Conservation (phyloP, 2,329 filamentous ascomycete genomes). For the Alternaria sp. region DNA sequence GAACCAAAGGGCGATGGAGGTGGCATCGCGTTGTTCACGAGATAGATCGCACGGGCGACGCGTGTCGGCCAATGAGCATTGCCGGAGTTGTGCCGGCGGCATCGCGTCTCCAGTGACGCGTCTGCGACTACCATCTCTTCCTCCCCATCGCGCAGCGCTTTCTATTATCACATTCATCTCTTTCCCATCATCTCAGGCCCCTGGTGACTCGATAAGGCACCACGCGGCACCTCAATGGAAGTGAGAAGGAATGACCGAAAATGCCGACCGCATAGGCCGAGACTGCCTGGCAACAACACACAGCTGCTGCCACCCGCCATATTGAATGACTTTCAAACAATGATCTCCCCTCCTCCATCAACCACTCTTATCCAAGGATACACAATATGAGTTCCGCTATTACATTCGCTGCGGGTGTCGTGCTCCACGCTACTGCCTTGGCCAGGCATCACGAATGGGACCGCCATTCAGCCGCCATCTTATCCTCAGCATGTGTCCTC, state of each 20-base stretch:
- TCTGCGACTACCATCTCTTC: neutral
- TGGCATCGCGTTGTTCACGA: slow-evolving; percentile 31
- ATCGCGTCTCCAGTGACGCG: neutral
- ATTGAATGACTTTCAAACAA: neutral
- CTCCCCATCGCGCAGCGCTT: neutral
- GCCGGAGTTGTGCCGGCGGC: neutral
- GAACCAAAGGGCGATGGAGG: slow-evolving; percentile 2
- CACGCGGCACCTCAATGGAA: neutral
- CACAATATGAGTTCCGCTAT: neutral
- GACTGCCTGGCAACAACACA: neutral
- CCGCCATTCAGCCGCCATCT: slow-evolving; percentile 1
- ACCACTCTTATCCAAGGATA: neutral
- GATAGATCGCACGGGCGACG: neutral
- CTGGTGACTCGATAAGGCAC: neutral
- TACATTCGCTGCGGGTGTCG: slow-evolving; percentile 3
- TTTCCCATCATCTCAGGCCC: no score
- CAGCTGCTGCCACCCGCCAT: neutral
- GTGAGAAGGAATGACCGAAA: neutral
- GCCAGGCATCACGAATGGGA: slow-evolving; percentile 12
- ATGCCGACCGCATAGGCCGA: neutral
- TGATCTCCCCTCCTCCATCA: neutral
- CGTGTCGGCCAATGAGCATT: neutral
- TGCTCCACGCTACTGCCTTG: slow-evolving; percentile 5
- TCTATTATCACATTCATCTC: neutral
- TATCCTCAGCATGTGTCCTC: neutral